Evolutionary conservation across 2,329 filamentous ascomycete species (phyloP), one percentile per base, ranked within the genome.

Genomic region (Aureobasidium sp.): DNA sequence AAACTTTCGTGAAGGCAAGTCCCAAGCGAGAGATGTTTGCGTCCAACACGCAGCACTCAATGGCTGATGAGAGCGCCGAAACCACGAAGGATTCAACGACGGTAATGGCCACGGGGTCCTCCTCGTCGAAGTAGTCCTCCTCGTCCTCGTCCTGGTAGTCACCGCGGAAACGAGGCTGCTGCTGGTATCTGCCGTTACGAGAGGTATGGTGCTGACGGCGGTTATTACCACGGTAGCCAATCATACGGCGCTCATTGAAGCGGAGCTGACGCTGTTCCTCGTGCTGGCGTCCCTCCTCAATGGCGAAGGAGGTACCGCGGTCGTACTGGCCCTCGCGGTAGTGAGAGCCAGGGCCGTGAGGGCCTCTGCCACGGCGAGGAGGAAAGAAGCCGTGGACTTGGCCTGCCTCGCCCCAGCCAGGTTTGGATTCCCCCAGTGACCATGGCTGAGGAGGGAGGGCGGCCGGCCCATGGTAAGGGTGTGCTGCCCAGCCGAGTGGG

Each of bases 361-460:
- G 87, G 17, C 86, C 85, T 50, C 87, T 86, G 2, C 47, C 47
- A 17, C 24, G 42, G 66, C 89, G 88, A 5, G 91, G 90, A 3
- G 90, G 90, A 72, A 91, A 96, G 0, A 96, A 81, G 85, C 91
- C 91, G 67, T 85, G 80, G 12, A 86, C 83, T 75, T 97, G 42
- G 42, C 19, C 19, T 48, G 27, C 45, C 45, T 27, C 45, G 45
- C 12, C 45, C 45, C 45, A 31, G 27, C 24, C 47, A n/a, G 47
- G 44, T 29, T 22, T 14, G 5, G 17, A 17, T n/a, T 8, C 3
- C n/a, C 39, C 17, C 17, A n/a, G 39, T 42, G 35, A 15, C 35
- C 35, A 4, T 12, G 39, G 17, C 39, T 19, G 15, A 11, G 11
- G 39, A 42, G 39, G 39, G 39, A 42, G 7, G 39, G 35, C 35